Evolutionary conservation across 306 rosid genomes (phyloP).

Genomic region (Vigna unguiculata): DNA sequence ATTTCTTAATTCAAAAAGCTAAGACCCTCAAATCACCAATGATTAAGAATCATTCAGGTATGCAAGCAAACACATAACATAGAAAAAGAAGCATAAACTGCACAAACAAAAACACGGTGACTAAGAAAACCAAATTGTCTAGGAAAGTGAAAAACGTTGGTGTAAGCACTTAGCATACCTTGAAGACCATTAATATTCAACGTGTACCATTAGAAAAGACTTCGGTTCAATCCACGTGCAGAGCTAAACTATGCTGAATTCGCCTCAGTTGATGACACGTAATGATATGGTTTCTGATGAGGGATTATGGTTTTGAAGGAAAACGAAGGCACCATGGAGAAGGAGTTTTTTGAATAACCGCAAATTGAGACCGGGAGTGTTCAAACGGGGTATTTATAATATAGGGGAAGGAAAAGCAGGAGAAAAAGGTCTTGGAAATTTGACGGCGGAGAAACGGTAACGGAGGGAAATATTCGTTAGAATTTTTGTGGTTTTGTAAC

Average conservation of each 20-base stretch:
- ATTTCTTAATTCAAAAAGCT: neutral
- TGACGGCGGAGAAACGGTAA: constrained; percentile 25
- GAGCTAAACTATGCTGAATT: constrained; percentile 23
- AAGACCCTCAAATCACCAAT: constrained; percentile 28
- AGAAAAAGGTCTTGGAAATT: neutral
- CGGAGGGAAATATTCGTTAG: neutral
- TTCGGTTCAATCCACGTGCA: constrained; percentile 7
- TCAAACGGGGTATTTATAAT: constrained; percentile 12
- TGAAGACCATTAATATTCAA: constrained; percentile 26
- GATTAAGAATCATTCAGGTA: neutral
- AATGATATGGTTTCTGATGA: neutral
- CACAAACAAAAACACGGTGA: neutral
- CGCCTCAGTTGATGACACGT: neutral
- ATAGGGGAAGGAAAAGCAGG: neutral
- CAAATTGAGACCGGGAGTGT: neutral
- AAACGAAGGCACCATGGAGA: neutral
- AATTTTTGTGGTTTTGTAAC: neutral
- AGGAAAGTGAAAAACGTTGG: neutral
- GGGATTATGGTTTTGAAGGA: neutral
- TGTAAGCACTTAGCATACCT: constrained; percentile 24
- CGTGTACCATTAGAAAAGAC: constrained; percentile 27
- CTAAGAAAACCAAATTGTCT: neutral
- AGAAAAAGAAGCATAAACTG: neutral
- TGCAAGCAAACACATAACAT: neutral
- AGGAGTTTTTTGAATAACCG: constrained; percentile 20